Conservation (phyloP, 2,329 filamentous ascomycete species). For the Penicillium sp. region DNA sequence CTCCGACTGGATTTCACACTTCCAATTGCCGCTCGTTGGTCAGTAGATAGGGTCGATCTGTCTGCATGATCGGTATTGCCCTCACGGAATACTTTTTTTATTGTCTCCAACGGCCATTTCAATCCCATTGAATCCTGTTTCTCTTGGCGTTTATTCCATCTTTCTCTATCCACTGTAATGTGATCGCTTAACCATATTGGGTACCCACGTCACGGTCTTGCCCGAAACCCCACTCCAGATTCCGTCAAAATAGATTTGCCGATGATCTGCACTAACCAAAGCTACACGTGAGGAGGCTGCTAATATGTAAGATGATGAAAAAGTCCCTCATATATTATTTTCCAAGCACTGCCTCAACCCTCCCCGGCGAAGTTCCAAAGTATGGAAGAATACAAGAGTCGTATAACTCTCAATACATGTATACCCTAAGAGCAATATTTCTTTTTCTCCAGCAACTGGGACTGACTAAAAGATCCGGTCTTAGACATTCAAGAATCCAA, state of each 20-base stretch:
- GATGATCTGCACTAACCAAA: not conserved
- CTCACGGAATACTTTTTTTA: not conserved
- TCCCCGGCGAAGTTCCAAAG: not conserved
- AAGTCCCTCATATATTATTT: not conserved
- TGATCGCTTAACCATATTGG: not conserved
- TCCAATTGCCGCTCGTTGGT: not conserved
- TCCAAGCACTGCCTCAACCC: not conserved
- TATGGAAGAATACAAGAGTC: not conserved
- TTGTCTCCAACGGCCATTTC: not conserved
- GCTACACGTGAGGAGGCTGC: not conserved
- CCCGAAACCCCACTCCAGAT: not conserved
- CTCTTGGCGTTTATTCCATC: not conserved
- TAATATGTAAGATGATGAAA: not conserved
- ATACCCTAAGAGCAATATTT: not conserved
- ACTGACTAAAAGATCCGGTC: not conserved
- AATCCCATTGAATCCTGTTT: not conserved
- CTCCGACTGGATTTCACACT: not conserved
- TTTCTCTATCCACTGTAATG: not conserved
- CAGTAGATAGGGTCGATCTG: not conserved
- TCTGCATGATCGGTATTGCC: not conserved
- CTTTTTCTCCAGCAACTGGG: not conserved
- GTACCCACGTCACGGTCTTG: not conserved
- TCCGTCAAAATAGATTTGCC: not conserved
- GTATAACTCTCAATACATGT: too few relatives aligned
- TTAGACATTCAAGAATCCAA: not conserved